Evolutionary conservation across 441 rosid genomes (phyloP), one percentile per base, ranked within the genome.

Genomic region (Capsella rubella): DNA sequence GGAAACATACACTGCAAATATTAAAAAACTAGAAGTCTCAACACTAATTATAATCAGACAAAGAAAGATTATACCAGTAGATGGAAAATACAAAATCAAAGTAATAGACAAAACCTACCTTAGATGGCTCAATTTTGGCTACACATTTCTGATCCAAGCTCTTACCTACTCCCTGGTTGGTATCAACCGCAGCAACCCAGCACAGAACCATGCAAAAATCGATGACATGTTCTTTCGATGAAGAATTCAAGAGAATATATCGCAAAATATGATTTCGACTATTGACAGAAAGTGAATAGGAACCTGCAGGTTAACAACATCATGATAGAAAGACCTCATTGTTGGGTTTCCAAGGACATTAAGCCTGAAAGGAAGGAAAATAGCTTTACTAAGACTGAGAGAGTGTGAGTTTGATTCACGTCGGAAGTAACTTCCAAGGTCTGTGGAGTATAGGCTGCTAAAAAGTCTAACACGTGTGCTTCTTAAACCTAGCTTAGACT

Each of bases 281-380:
- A 67, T 31, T 14, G 32, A 69, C n/a, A 28, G 47, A 52, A 68
- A 56, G 61, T 25, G 14, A 49, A 64, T 31, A 64, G 32, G 74
- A 75, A 94, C 98, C 99, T 90, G 97, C 63, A 95, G 95, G 42
- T 77, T 72, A 69, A 86, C 83, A 73, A 92, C 92, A 67, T 86
- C 84, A 49, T 52, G 81, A 78, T 92, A 95, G 83, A 90, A 90
- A 73, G 93, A 84, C 61, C 83, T 81, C 89, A 92, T 88, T 54
- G 95, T 87, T 71, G 77, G 78, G 43, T 86, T 81, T 81, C 93
- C 93, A 79, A 59, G 81, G 61, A 95, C 55, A 79, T 95, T 96
- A 55, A 79, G 84, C 95, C 99, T 95, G 90, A 78, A 85, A 83
- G 47, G 68, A 72, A 78, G 75, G 31, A 73, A 49, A 60, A 62